Evolutionary conservation across 108 stramenopile genomes (phyloP), one percentile per base, ranked within the genome.

Genomic region (Epithemia pelagica): DNA sequence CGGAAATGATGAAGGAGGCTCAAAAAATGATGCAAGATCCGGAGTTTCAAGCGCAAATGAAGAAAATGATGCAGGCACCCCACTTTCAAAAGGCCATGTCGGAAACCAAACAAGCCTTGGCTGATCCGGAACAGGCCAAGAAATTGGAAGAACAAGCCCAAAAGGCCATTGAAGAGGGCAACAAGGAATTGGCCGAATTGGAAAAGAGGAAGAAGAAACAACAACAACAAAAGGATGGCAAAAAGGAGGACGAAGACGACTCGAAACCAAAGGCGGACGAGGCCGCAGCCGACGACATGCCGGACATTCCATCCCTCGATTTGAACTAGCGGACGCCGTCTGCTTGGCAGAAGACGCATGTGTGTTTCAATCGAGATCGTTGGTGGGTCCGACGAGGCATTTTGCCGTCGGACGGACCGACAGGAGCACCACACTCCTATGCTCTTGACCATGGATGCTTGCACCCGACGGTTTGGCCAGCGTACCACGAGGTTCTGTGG

Each of bases 11-110:
- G 90, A 59, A 79, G 2, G 90, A 88, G 64, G 87, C 87, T 24
- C 85, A 86, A 73, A 84, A 85, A 64, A 86, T 92, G 91, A 88
- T 92, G 88, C 62, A 81, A 20, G 91, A 87, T 59, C 88, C 88
- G n/a, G 78, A 72, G 28, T 89, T 89, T 58, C 86, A 92, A 61
- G 83, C 74, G 57, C 82, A 87, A 57, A 92, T 92, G 91, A 86
- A 86, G 66, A 85, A 86, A 65, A 71, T 87, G 58, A 87, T 81
- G 54, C 77, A 84, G 68, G 72, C 77, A 21, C 70, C 75, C 27
- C 68, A 63, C 31, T 89, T 91, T 66, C 82, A 91, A 58, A 46
- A 75, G 31, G 74, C 78, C 61, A 91, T 91, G 78, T 30, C 66
- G 52, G 62, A 72, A 54, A 82, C 87, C 18, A 67, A 87, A 29